phyloP scores from a whole-genome alignment of 176 grass and related monocot species.

The Oryza longistaminata region DNA sequence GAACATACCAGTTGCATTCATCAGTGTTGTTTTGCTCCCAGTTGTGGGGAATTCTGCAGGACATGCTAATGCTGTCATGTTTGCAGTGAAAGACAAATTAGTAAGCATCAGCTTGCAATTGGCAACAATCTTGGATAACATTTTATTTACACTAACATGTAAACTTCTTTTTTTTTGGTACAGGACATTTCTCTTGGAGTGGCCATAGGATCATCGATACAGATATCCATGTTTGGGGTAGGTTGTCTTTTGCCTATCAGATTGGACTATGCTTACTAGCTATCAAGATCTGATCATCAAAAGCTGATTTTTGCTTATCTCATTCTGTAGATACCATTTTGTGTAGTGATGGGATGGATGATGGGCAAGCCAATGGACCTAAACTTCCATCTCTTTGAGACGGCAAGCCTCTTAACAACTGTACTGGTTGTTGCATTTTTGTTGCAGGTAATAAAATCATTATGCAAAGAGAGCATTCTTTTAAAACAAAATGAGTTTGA shows the following conservation, averaged over 20 bases:
- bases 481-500: neutral
- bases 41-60: conserved; percentile 84
- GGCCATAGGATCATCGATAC: conserved; percentile 77
- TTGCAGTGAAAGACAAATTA: conserved; percentile 85
- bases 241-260: conserved; percentile 27
- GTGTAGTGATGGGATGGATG: conserved; percentile 72
- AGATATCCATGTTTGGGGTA: conserved; percentile 92
- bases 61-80: conserved; percentile 76
- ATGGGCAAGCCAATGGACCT: conserved; percentile 79
- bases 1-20: conserved; percentile 71
- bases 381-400: conserved; percentile 87
- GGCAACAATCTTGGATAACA: neutral
- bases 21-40: conserved; percentile 83
- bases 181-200: conserved; percentile 78
- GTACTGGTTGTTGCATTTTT: conserved; percentile 78
- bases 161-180: neutral
- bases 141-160: neutral
- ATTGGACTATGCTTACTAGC: conserved; percentile 3
- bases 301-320: neutral
- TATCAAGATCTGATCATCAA: neutral
- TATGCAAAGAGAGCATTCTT: neutral
- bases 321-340: conserved; percentile 71
- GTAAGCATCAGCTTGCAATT: conserved; percentile 39
- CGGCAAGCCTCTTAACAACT: conserved; percentile 68
- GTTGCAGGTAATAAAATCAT: conserved; percentile 58